Evolutionary conservation across 805 yeast genomes (phyloP).

Genomic region (Yarrowia phangngaensis): DNA sequence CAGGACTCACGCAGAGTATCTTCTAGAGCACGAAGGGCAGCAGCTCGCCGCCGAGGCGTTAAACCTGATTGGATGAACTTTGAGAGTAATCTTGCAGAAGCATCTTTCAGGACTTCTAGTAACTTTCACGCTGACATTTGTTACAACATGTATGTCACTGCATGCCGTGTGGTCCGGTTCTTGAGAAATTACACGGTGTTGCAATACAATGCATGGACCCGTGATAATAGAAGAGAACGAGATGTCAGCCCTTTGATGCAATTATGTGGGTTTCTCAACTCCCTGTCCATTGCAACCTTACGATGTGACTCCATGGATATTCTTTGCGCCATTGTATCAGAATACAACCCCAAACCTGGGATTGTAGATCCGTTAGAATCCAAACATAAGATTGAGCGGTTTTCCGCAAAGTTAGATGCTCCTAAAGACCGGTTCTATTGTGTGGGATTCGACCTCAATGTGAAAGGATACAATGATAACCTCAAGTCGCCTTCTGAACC

Average conservation of each 20-base stretch:
- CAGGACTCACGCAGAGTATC: neutral
- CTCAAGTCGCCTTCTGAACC: slow-evolving; percentile 6
- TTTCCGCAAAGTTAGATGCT: neutral
- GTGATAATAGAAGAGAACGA: neutral
- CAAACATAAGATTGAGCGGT: neutral
- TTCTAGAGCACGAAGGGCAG: slow-evolving; percentile 5
- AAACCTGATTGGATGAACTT: slow-evolving; percentile 19
- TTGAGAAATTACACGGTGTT: slow-evolving; percentile 4
- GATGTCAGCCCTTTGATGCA: slow-evolving; percentile 4
- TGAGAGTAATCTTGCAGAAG: neutral
- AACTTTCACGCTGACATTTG: slow-evolving; percentile 18
- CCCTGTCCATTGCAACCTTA: slow-evolving; percentile 10
- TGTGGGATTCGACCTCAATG: slow-evolving; percentile 16
- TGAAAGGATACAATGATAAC: slow-evolving; percentile 10
- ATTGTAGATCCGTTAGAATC: neutral
- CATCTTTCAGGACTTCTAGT: slow-evolving; percentile 3
- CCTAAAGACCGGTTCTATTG: slow-evolving; percentile 12
- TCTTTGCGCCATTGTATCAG: slow-evolving; percentile 4
- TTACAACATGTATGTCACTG: slow-evolving; percentile 19
- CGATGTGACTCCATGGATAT: slow-evolving; percentile 24
- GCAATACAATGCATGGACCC: slow-evolving; percentile 13
- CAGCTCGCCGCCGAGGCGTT: neutral
- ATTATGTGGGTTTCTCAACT: slow-evolving; percentile 7
- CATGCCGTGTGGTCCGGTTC: slow-evolving; percentile 10
- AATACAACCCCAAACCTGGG: slow-evolving; percentile 5